Evolutionary conservation across 495 filamentous ascomycete species (phyloP).

Genomic region (Beverwykella pulmonaria): DNA sequence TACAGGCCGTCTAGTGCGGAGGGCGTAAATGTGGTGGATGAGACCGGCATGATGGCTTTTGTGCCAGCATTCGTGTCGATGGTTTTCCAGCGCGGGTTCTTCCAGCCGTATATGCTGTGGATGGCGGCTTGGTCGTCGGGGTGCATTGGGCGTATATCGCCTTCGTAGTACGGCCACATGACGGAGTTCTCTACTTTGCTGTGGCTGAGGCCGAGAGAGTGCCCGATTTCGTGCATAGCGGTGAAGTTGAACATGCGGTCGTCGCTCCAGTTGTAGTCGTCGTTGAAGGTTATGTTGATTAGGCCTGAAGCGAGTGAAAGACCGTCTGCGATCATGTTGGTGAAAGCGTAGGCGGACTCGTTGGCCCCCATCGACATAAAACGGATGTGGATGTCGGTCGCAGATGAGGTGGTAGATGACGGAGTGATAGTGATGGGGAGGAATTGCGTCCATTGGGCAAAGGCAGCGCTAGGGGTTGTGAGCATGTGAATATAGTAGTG

Average conservation of each 20-base stretch:
- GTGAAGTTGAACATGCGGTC: slow-evolving; percentile 30
- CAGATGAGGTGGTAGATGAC: neutral
- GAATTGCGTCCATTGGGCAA: slow-evolving; percentile 19
- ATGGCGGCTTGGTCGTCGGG: slow-evolving; percentile 31
- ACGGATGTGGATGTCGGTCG: slow-evolving; percentile 27
- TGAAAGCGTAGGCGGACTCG: slow-evolving; percentile 23
- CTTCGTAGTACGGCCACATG: slow-evolving; percentile 31
- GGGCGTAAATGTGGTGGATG: neutral
- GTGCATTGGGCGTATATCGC: slow-evolving; percentile 15
- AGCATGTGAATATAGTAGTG: neutral
- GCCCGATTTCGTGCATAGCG: slow-evolving; percentile 31
- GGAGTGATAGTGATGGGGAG: slow-evolving; percentile 18
- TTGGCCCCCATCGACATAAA: slow-evolving; percentile 17
- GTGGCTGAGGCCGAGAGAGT: slow-evolving; percentile 28
- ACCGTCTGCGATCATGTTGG: slow-evolving; percentile 23
- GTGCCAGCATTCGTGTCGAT: slow-evolving; percentile 21
- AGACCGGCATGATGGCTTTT: slow-evolving; percentile 18
- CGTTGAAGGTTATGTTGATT: slow-evolving; percentile 36
- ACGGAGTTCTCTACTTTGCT: slow-evolving; percentile 29
- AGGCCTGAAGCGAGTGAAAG: slow-evolving; percentile 14
- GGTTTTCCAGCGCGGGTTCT: slow-evolving; percentile 20
- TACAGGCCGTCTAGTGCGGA: slow-evolving; percentile 25
- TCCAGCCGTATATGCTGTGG: slow-evolving; percentile 31
- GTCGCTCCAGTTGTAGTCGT: slow-evolving; percentile 33
- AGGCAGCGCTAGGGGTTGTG: slow-evolving; percentile 18